Base-by-base conservation (phyloP, 306 rosid genomes). In the Crotalaria pallida region DNA sequence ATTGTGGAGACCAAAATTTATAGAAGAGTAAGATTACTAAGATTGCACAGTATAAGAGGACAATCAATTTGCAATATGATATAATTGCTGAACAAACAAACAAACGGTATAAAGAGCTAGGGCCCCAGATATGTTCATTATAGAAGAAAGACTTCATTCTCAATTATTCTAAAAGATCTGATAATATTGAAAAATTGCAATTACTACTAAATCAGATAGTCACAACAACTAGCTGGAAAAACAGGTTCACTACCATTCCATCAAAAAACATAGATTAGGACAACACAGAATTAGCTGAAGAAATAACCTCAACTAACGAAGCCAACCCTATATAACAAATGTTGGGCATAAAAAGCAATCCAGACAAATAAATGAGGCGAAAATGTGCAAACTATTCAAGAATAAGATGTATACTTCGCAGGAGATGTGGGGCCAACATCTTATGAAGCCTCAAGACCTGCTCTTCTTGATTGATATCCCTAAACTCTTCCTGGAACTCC, bases 341-440 rank as follows among this genome's bases (percentile, higher is more conserved):
- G 47, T 69, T 38, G 55, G 24, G 75, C 15, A 26, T 43, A 9
- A 23, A 31, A 12, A 51, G 65, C 3, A 72, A 33, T 13, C 56
- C 18, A 53, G 71, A 66, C 43, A 76, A 65, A 66, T 47, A 12
- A 64, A 72, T 50, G 24, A 58, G 38, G 36, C 19, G 67, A 31
- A 66, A 45, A 6, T 13, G n/a, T n/a, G 7, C n/a, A 22, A 68
- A 2, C 64, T 26, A 58, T 66, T 71, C 65, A 68, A 75, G 80
- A 70, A 72, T 10, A 38, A 73, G 79, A 84, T 59, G n/a, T 61
- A 69, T 91, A 94, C 99, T 89, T 84, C 99, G 80, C 41, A 95
- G 84, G 48, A 95, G 99, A 77, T 95, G 99, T 3, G 97, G 99
- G 68, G 97, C 99, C 87, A 95, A 74, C 96, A 95, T 95, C 75